Evolutionary conservation across 352 stramenopile species (phyloP), one percentile per base, ranked within the genome.

Genomic region (Phytophthora hibernalis): DNA sequence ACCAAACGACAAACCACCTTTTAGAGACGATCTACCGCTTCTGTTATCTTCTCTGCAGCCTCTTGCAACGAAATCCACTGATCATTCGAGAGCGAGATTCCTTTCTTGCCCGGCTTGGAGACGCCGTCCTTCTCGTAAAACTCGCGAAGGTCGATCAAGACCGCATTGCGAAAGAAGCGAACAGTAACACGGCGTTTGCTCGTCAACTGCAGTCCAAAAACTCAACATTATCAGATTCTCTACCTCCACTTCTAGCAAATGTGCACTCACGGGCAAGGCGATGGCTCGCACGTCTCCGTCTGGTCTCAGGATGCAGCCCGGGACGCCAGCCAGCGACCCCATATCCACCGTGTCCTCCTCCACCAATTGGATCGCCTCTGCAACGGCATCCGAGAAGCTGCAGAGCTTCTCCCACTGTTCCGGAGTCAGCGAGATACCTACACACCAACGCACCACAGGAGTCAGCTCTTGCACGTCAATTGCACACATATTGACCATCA

Each of bases 61-160:
- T 79, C 52, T 38, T 79, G 58, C 20, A 95, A 68, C 45, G 67
- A 68, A 7, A 51, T 30, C 82, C 82, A 93, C 50, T 93, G 84
- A 10, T 91, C 80, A 47, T 79, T 88, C 0, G 79, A 90, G 10
- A 95, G 70, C 22, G 86, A 87, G 30, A 95, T 91, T 11, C 85
- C 85, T 60, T 95, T 93, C 45, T 89, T 90, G n/a, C 83, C 82
- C 37, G 87, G 87, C 54, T 87, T 90, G 24, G 63, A 50, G 22
- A 78, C 59, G 4, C 76, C 75, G 20, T 88, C 67, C 55, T 85
- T 55, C 16, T 92, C 78, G 40, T 93, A 93, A 50, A 77, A 93
- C 60, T 93, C 85, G n/a, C 87, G 82, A 0, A 93, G 28, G 37
- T 95, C 82, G 7, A 93, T 72, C 26, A 93, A 62, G 10, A 89